Percentiles rank a stretch among this genome's conserved stretches.
Evolutionary conservation across 164 flowering plant genomes (phyloP).

Genomic region (grape (Vitis vinifera)): ASM3070453v1 NC_081820.1:24196001-24196500

Average conservation of each 20-base stretch:
- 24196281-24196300: slow-evolving; percentile 25
- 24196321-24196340: slow-evolving; percentile 17
- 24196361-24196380: background rate
- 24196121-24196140: background rate
- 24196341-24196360: background rate
- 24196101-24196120: slow-evolving; percentile 27
- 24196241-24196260: slow-evolving; percentile 9
- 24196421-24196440: slow-evolving; percentile 6
- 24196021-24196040: slow-evolving; percentile 24
- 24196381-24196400: slow-evolving; percentile 14
- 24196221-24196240: slow-evolving; percentile 7
- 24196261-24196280: slow-evolving; percentile 24
- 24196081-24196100: slow-evolving; percentile 41
- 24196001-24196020: slow-evolving; percentile 22
- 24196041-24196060: slow-evolving; percentile 18
- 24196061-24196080: slow-evolving; percentile 43
- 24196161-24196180: slow-evolving; percentile 21
- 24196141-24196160: slow-evolving; percentile 11
- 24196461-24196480: slow-evolving; percentile 25
- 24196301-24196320: slow-evolving; percentile 36
- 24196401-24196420: background rate
- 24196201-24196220: too few relatives aligned
- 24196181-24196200: too few relatives aligned
- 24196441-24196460: slow-evolving; percentile 20
- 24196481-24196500: slow-evolving; percentile 43